Conservation (phyloP, 331 rosid genomes). For the Cydonia oblonga region DNA sequence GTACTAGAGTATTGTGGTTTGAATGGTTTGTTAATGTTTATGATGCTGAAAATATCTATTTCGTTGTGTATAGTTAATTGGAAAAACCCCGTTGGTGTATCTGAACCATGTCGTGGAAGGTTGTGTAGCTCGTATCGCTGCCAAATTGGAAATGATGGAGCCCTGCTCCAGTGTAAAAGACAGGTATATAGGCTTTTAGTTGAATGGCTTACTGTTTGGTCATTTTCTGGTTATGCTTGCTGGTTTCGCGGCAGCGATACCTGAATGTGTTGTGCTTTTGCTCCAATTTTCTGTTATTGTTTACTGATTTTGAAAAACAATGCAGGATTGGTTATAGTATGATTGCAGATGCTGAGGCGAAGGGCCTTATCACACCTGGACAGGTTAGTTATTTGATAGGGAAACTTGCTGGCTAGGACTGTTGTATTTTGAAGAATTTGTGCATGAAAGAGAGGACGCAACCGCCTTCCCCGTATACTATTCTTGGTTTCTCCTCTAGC, state of each 20-base stretch:
- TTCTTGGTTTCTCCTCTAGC: not conserved
- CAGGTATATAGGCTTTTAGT: slow-evolving; percentile 26
- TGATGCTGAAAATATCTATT: not conserved
- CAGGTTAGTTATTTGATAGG: slow-evolving; percentile 26
- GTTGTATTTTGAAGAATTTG: not conserved
- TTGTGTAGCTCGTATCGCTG: slow-evolving; percentile 49
- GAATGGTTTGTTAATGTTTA: not conserved
- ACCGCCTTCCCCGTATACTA: not conserved
- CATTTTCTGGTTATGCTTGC: not conserved
- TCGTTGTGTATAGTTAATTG: slow-evolving; percentile 34
- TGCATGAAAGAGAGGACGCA: not conserved
- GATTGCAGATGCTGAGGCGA: slow-evolving; percentile 64
- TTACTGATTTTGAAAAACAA: not conserved
- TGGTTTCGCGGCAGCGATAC: not conserved
- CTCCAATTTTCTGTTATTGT: not conserved
- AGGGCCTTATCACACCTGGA: slow-evolving; percentile 53
- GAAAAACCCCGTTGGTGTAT: slow-evolving; percentile 56
- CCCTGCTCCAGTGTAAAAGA: slow-evolving; percentile 64
- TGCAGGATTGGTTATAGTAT: slow-evolving; percentile 56
- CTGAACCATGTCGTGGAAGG: slow-evolving; percentile 39
- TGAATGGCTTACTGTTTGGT: not conserved
- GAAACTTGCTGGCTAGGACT: not conserved
- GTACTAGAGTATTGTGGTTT: not conserved
- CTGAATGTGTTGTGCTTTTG: not conserved
- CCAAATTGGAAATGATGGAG: slow-evolving; percentile 59